A percentile compares a stretch with the other conserved stretches of the same genome.
Evolutionary conservation across 1,284 basidiomycete species (phyloP).

Genomic region (Ustilago xerochloae): DNA sequence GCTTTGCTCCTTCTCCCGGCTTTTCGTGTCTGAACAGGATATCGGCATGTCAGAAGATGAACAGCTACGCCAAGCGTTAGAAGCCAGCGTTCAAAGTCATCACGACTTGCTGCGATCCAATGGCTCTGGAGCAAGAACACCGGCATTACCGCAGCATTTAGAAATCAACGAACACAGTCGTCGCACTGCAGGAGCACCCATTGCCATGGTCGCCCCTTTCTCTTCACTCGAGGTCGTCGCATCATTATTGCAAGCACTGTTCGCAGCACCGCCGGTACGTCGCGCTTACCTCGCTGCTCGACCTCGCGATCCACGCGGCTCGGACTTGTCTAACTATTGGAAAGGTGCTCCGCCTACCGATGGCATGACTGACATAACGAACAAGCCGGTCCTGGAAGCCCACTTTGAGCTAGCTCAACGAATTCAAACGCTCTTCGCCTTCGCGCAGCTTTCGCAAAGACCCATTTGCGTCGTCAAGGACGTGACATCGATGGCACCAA

Average conservation of each 20-base stretch:
- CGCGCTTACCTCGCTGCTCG: constrained; percentile 24
- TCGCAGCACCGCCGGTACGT: constrained; percentile 28
- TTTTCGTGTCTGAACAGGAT: constrained; percentile 7
- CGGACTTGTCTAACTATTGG: constrained; percentile 45
- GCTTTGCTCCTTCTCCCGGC: neutral
- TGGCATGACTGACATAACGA: neutral
- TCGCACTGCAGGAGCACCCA: constrained; percentile 22
- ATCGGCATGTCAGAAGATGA: constrained; percentile 47
- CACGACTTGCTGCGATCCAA: constrained; percentile 25
- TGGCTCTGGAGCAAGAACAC: constrained; percentile 31
- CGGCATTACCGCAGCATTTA: constrained; percentile 37
- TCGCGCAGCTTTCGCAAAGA: constrained; percentile 30
- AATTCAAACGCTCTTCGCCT: constrained; percentile 46
- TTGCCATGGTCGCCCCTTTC: constrained; percentile 44
- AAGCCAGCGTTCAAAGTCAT: constrained; percentile 51
- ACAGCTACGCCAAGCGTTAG: constrained; percentile 48
- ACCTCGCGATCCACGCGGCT: constrained; percentile 21
- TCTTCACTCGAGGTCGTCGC: constrained; percentile 40
- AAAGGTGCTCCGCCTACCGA: constrained; percentile 34
- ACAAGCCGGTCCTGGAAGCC: constrained; percentile 8
- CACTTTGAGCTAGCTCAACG: constrained; percentile 33
- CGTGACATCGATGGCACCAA: constrained; percentile 30
- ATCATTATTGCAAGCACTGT: constrained; percentile 35
- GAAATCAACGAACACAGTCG: constrained; percentile 24
- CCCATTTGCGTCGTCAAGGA: constrained; percentile 37